A percentile compares a stretch with the other conserved stretches of the same genome.
Conservation (phyloP, 1,284 basidiomycete genomes). For the Lentinus polychrous region DNA sequence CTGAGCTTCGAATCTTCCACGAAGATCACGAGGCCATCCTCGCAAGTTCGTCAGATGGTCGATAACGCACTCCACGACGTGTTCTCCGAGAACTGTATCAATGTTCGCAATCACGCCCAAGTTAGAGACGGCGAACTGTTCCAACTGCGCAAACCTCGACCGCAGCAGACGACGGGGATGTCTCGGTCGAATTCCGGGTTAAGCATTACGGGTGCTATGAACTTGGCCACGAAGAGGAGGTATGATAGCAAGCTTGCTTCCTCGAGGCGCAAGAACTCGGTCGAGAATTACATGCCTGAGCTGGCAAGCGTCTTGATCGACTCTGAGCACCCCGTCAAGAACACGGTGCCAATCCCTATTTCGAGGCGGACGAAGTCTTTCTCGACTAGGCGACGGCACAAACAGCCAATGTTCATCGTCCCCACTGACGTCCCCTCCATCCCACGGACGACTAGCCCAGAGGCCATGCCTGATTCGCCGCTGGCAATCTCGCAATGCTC, state of each 20-base stretch:
- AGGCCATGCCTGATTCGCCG: slow-evolving; percentile 16
- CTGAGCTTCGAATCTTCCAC: slow-evolving; percentile 44
- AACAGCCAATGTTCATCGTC: slow-evolving; percentile 36
- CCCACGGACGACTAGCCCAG: slow-evolving; percentile 12
- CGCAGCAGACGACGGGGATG: slow-evolving; percentile 15
- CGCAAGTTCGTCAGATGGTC: slow-evolving; percentile 58
- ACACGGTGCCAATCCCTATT: slow-evolving; percentile 5
- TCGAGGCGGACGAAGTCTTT: slow-evolving; percentile 25
- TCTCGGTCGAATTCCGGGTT: slow-evolving; percentile 25
- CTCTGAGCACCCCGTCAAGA: slow-evolving; percentile 8
- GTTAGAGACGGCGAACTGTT: slow-evolving; percentile 59
- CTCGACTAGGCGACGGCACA: slow-evolving; percentile 32
- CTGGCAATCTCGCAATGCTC: slow-evolving; percentile 42
- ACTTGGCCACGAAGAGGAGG: slow-evolving; percentile 48
- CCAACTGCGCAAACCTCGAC: slow-evolving; percentile 35
- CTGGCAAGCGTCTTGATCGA: slow-evolving; percentile 11
- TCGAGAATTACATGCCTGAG: slow-evolving; percentile 19
- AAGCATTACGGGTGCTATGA: slow-evolving; percentile 38
- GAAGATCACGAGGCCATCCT: slow-evolving; percentile 57
- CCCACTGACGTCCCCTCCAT: slow-evolving; percentile 16
- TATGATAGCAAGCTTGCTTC: slow-evolving; percentile 65
- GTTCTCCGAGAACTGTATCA: slow-evolving; percentile 54
- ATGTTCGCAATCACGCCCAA: slow-evolving; percentile 52
- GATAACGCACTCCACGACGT: slow-evolving; percentile 66
- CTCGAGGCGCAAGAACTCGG: slow-evolving; percentile 41